Conservation (phyloP, 2,329 filamentous ascomycete genomes). For the Aspergillus carbonarius region DNA sequence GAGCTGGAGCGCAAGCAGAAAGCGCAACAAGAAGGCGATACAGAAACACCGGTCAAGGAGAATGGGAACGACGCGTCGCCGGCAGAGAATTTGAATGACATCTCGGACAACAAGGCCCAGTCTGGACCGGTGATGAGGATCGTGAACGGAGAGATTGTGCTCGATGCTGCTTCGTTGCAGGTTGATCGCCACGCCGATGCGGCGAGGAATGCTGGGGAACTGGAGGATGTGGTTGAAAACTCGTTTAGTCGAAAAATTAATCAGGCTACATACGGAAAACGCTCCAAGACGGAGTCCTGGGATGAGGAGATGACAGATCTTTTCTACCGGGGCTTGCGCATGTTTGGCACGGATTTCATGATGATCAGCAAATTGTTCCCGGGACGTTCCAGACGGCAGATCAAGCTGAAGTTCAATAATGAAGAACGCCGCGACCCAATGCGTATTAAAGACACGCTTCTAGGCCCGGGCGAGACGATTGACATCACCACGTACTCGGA, state of each 20-base stretch:
- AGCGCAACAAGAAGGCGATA: slow-evolving; percentile 35
- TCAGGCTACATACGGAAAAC: slow-evolving; percentile 47
- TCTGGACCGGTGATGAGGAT: slow-evolving; percentile 52
- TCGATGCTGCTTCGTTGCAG: slow-evolving; percentile 53
- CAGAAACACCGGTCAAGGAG: slow-evolving; percentile 26
- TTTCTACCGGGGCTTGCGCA: slow-evolving; percentile 62
- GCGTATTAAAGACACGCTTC: slow-evolving; percentile 53
- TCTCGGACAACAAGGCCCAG: slow-evolving; percentile 26
- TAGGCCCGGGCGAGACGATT: slow-evolving; percentile 45
- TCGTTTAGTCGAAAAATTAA: slow-evolving; percentile 49
- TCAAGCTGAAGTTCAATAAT: slow-evolving; percentile 63
- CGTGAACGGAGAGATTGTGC: slow-evolving; percentile 58
- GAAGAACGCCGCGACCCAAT: slow-evolving; percentile 59
- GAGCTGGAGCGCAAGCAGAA: slow-evolving; percentile 49
- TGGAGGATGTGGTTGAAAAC: slow-evolving; percentile 48
- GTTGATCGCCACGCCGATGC: slow-evolving; percentile 58
- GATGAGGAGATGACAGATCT: slow-evolving; percentile 57
- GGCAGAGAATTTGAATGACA: slow-evolving; percentile 20
- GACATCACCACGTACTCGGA: slow-evolving; percentile 46
- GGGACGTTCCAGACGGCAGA: slow-evolving; percentile 57
- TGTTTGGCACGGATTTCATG: slow-evolving; percentile 66
- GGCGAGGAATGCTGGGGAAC: slow-evolving; percentile 46
- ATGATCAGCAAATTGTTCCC: slow-evolving; percentile 64
- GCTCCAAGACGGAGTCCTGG: slow-evolving; percentile 57
- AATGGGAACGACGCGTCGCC: slow-evolving; percentile 25